phyloP scores from a whole-genome alignment of 257 asterid species.

The Leonotis leonurus region DNA sequence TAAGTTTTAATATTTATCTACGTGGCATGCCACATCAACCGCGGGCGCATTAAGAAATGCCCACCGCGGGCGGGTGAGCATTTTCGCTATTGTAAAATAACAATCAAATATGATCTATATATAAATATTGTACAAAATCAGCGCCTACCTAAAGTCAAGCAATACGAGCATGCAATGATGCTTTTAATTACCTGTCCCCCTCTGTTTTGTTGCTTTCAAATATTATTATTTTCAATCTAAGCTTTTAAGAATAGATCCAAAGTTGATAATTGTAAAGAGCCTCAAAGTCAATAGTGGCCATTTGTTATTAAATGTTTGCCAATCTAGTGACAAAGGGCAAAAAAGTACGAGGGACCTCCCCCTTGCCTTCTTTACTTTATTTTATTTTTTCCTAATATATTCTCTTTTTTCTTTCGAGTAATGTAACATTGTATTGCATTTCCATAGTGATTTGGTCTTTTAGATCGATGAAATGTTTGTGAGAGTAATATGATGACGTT shows the following conservation, averaged over 20 bases:
- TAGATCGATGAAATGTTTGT: no score
- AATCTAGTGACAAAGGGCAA: slow-evolving; percentile 11
- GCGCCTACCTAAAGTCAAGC: no score
- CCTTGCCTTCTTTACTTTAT: neutral
- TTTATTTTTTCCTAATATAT: neutral
- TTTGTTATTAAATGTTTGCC: neutral
- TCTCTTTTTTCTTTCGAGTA: neutral
- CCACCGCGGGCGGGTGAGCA: no score
- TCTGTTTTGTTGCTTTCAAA: neutral
- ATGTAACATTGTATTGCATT: neutral
- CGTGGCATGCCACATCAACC: no score
- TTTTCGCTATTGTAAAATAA: no score
- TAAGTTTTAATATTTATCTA: no score
- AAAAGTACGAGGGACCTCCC: slow-evolving; percentile 11
- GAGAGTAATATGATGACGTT: no score
- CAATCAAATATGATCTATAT: no score
- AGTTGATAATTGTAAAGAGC: neutral
- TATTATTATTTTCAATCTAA: neutral
- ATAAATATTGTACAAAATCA: neutral
- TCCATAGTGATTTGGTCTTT: neutral
- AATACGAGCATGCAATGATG: no score
- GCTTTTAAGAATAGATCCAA: neutral
- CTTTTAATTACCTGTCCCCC: neutral
- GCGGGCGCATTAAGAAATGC: no score
- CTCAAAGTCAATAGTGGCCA: slow-evolving; percentile 2